A percentile compares a stretch with the other conserved stretches of the same genome.
Conservation (phyloP, 1,139 yeast species). For the Candida dubliniensis region DNA sequence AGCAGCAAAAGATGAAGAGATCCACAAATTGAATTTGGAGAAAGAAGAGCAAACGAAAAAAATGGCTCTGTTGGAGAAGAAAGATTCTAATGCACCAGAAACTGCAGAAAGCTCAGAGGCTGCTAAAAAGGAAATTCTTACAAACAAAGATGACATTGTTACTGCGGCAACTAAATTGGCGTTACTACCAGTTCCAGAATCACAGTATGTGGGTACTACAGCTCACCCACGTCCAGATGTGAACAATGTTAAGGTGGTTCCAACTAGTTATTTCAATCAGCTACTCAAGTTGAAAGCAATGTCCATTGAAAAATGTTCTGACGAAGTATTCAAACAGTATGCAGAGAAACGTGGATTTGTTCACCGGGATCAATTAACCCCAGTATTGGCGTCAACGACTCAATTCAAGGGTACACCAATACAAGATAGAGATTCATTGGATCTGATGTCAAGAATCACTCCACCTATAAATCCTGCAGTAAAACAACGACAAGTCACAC, state of each 20-base stretch:
- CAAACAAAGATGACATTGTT: slow-evolving; percentile 24
- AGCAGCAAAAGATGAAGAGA: slow-evolving; percentile 35
- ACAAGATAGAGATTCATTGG: slow-evolving; percentile 7
- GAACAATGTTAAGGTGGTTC: slow-evolving; percentile 61
- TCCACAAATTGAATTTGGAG: slow-evolving; percentile 24
- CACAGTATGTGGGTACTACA: slow-evolving; percentile 60
- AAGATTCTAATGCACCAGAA: too few relatives aligned
- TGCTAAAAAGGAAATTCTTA: slow-evolving; percentile 17
- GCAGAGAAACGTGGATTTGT: slow-evolving; percentile 52
- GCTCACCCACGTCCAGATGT: slow-evolving; percentile 55
- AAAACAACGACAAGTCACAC: slow-evolving; percentile 8
- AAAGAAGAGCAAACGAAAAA: slow-evolving; percentile 14
- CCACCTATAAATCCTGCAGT: slow-evolving; percentile 17
- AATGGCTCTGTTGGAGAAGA: slow-evolving; percentile 24
- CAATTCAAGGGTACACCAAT: slow-evolving; percentile 6
- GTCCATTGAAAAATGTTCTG: slow-evolving; percentile 45
- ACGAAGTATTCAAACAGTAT: slow-evolving; percentile 45
- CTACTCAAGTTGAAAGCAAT: slow-evolving; percentile 45
- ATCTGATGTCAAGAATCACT: slow-evolving; percentile 18
- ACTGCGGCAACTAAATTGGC: slow-evolving; percentile 45
- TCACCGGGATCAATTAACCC: slow-evolving; percentile 24
- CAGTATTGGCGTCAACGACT: slow-evolving; percentile 14
- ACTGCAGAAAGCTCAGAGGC: slow-evolving; percentile 27
- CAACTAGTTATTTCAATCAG: slow-evolving; percentile 62
- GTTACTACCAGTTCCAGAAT: slow-evolving; percentile 53